Base-by-base conservation (phyloP, 2,329 filamentous ascomycete species). In the Parastagonospora avenae region DNA sequence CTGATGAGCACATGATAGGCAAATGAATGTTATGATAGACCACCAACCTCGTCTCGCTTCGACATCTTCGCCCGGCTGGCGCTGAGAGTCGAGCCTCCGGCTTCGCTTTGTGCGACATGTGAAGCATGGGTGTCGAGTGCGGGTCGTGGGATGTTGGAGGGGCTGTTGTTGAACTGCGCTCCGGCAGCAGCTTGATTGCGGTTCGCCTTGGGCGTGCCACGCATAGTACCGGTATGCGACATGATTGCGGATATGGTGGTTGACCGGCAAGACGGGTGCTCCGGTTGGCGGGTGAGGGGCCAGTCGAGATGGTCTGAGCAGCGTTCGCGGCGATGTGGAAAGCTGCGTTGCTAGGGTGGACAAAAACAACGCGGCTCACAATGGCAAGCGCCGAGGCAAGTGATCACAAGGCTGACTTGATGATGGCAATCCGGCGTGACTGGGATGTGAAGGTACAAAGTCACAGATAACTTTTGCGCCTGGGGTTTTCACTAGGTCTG, bases 31-130 rank as follows among this genome's bases (percentile, higher is more conserved):
- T 43, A 32, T 2, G 9, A 27, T 52, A 42, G 15, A 40, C 35
- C 59, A 80, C 85, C 68, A 81, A 99, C 94, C 89, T 99, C 94
- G 87, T 99, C 94, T 77, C 92, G 88, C 80, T 97, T 97, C 64
- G 88, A 89, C 82, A 97, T 93, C 79, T 97, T 97, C 76, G 94
- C 90, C 71, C 94, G 87, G 76, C 93, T 97, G 65, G 92, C 90
- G 78, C 91, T 97, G 78, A 97, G 84, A 35, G 89, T 87, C 48
- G 91, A 90, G 57, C 74, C 65, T 31, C 76, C 82, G 54, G 73
- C 77, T 64, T 89, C 88, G 77, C 79, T 85, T 59, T 80, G 79
- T 62, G 82, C 76, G 8, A 65, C 57, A 32, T 68, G 60, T 60
- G 82, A 77, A 8, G 63, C 52, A 43, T 68, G 62, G 51, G 81